These are phyloP conservation scores for Aspergillus puulaauensis DNA, from an alignment of 2,329 filamentous ascomycete genomes.

Conservation along the genomic window DNA sequence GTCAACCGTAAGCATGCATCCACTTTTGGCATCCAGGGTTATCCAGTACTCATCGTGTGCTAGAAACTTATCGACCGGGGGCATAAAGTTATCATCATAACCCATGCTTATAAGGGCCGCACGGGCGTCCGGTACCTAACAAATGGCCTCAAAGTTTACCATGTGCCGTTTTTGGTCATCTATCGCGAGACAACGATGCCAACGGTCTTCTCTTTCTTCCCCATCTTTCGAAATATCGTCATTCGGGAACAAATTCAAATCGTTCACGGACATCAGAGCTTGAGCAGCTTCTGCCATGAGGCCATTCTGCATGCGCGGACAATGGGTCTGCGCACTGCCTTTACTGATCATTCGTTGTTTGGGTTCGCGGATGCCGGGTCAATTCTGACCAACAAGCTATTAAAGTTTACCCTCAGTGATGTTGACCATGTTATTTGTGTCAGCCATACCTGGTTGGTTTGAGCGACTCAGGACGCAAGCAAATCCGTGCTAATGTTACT, in stretches of 20 bases:
- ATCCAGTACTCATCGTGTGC: constrained; percentile 8
- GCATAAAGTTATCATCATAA: constrained; percentile 97
- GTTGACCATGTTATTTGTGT: constrained; percentile 98
- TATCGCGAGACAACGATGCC: constrained; percentile 93
- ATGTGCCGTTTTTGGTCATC: constrained; percentile 93
- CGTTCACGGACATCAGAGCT: constrained; percentile 92
- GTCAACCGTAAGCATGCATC: constrained; percentile 60
- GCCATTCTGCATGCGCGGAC: constrained; percentile 91
- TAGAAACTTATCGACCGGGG: constrained; percentile 93
- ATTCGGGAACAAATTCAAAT: constrained; percentile 95
- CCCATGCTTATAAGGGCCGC: constrained; percentile 87
- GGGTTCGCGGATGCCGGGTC: constrained; percentile 95
- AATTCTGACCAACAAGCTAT: constrained; percentile 92
- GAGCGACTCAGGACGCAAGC: not conserved
- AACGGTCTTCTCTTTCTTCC: constrained; percentile 98
- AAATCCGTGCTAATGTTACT: constrained; percentile 7
- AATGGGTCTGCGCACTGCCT: constrained; percentile 94
- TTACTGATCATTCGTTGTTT: constrained; percentile 96
- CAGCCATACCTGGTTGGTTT: constrained; percentile 83
- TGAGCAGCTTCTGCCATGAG: constrained; percentile 92
- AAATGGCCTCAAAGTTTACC: constrained; percentile 97
- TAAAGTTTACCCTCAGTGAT: constrained; percentile 94
- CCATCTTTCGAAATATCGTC: constrained; percentile 94
- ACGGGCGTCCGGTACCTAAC: constrained; percentile 93
- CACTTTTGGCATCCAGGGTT: not conserved